Base-by-base conservation (phyloP, 106 monocot species). In the Allium sativum region DNA sequence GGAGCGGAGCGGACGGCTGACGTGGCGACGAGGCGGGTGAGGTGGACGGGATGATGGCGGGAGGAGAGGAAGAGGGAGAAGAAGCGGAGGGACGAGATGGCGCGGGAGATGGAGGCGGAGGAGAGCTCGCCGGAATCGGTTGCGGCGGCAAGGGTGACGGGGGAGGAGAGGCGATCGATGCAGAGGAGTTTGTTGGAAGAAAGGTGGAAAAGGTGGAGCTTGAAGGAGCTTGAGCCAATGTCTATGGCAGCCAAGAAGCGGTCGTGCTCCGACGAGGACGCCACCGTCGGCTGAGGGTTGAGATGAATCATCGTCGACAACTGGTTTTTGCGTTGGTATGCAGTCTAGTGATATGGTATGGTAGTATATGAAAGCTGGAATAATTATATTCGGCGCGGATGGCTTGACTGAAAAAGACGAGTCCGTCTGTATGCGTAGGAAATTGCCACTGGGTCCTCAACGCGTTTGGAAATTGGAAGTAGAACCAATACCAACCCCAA, bases 151-250 rank as follows among this genome's bases (percentile, higher is more conserved):
- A 55, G 62, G 54, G 55, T 21, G 61, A 62, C 70, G 54, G 72
- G 56, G 46, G 21, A 64, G 46, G 40, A 21, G 55, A 72, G 63
- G 46, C 55, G 64, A 44, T 46, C 47, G 64, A 72, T 14, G 56
- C 64, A 15, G 64, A 71, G 48, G 72, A 72, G 45, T 45, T 41
- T 22, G 56, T 42, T 31, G 55, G 56, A 15, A 18, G 12, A 62
- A 43, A 15, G 12, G 0, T 45, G 20, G 55, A 48, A 45, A 31
- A 72, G 11, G 56, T 56, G 55, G 64, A 71, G 61, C 62, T 71
- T 71, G 62, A 71, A 62, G 62, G 71, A 71, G 62, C 50, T 71
- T 11, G 71, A 62, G 62, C 71, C 71, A 45, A 71, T 54, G 62
- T 71, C 71, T 53, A 71, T 63, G 15, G 71, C 53, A 10, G 71